Evolutionary conservation across 805 yeast species (phyloP), one percentile per base, ranked within the genome.

Genomic region (Lipomyces lipofer): DNA sequence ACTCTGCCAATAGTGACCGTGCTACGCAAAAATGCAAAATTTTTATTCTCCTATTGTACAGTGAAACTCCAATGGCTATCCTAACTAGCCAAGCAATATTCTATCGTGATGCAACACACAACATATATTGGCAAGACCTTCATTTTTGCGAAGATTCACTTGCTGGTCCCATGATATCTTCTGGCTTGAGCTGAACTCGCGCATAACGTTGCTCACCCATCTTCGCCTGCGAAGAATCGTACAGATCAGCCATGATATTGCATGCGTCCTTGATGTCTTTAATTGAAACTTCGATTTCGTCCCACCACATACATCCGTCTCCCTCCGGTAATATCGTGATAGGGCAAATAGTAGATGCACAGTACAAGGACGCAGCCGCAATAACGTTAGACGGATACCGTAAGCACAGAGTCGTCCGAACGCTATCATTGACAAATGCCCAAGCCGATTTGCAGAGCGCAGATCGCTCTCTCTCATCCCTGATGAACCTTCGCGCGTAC

Each of bases 341-440:
- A 2, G 45, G 38, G 17, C 47, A 19, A 12, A 59, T 9, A 19
- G 29, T 43, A 7, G 68, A 51, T 1, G 75, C 73, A 68, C 70
- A 70, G 60, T 66, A 67, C 17, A 73, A 49, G 17, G 76, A 71
- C 0, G 71, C 70, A 2, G 70, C 73, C 8, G 77, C 75, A n/a
- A 75, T 58, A 21, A 63, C 60, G 12, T 63, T 49, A 15, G 73
- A 57, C 6, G 70, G 59, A 59, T 64, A 64, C 19, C 66, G 58
- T 43, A 73, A 58, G 44, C 71, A 56, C 36, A 75, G 57, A 7
- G 68, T 47, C 13, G 77, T 69, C 22, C 73, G 65, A 46, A 70
- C 70, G 17, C 73, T 66, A 54, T 74, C 78, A 48, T 70, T 72
- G 33, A 75, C 50, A 50, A 69, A 74, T 43, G 60, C 68, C 74